These are phyloP conservation scores for Atkinsonella texensis DNA, from an alignment of 2,329 filamentous ascomycete genomes.

Conservation along the genomic window DNA sequence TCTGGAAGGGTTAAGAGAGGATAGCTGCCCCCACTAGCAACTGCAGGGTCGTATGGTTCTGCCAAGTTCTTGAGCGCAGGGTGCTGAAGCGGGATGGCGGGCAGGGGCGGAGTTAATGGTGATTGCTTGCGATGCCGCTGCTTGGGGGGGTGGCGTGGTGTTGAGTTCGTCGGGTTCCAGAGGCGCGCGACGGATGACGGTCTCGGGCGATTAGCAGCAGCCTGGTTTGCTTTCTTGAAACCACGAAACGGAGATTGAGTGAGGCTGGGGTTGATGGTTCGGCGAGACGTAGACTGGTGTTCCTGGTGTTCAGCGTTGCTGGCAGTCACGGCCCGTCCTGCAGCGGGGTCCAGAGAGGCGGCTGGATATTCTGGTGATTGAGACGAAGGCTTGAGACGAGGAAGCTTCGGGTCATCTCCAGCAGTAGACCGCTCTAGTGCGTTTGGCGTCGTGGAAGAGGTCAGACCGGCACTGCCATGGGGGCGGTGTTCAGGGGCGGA, in stretches of 20 bases:
- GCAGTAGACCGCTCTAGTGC: slow-evolving; percentile 18
- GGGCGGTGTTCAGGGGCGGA: slow-evolving; percentile 26
- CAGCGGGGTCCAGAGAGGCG: neutral
- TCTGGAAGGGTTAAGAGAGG: slow-evolving; percentile 40
- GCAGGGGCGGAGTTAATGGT: slow-evolving; percentile 41
- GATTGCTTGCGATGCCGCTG: slow-evolving; percentile 27
- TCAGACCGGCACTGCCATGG: slow-evolving; percentile 30
- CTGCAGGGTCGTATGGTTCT: slow-evolving; percentile 24
- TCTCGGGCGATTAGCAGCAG: slow-evolving; percentile 20
- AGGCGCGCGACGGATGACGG: slow-evolving; percentile 37
- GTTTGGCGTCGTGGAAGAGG: slow-evolving; percentile 38
- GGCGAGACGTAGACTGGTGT: slow-evolving; percentile 1
- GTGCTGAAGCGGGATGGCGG: slow-evolving; percentile 36
- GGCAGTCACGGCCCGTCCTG: neutral
- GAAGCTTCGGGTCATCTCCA: slow-evolving; percentile 15
- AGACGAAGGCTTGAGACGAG: slow-evolving; percentile 18
- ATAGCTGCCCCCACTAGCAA: slow-evolving; percentile 31
- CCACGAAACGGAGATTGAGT: slow-evolving; percentile 29
- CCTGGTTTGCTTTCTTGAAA: slow-evolving; percentile 18
- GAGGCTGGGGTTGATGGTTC: neutral
- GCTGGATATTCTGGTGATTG: slow-evolving; percentile 20
- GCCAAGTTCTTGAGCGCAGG: slow-evolving; percentile 27
- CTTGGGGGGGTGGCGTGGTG: slow-evolving; percentile 29
- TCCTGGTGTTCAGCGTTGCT: neutral
- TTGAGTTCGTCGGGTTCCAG: slow-evolving; percentile 51